These are phyloP conservation scores for Monotropa hypopitys DNA, from an alignment of 179 eudicot species.

Conservation along the genomic window DNA sequence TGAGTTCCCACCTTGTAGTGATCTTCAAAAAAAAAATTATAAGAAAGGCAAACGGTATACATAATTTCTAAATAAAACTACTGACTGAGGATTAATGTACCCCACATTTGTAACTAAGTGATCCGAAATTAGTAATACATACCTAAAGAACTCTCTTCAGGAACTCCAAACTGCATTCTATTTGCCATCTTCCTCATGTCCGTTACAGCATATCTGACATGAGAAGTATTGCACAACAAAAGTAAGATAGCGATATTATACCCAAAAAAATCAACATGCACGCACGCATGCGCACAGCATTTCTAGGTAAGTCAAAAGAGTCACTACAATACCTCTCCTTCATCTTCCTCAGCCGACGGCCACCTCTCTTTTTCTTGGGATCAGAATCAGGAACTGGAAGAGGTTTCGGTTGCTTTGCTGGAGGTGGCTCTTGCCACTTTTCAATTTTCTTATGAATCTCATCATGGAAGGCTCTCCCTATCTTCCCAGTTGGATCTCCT, in stretches of 20 bases:
- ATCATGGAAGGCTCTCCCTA: constrained; percentile 59
- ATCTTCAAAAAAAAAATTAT: background rate
- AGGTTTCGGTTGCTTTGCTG: constrained; percentile 94
- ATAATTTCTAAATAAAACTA: background rate
- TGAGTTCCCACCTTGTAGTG: background rate
- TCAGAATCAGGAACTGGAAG: constrained; percentile 98
- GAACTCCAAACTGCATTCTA: constrained; percentile 87
- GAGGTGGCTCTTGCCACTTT: constrained; percentile 98
- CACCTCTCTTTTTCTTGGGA: constrained; percentile 96
- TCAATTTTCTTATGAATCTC: constrained; percentile 85
- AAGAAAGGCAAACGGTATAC: background rate
- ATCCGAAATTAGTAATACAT: background rate
- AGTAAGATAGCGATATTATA: background rate
- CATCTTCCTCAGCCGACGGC: constrained; percentile 81
- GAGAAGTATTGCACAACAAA: background rate
- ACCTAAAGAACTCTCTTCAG: constrained; percentile 96
- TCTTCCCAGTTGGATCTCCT: constrained; percentile 72
- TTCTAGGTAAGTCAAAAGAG: background rate
- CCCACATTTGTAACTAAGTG: background rate
- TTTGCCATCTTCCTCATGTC: constrained; percentile 93
- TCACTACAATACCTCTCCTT: constrained; percentile 55
- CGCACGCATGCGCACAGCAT: too few species aligned
- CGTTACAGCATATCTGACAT: constrained; percentile 72
- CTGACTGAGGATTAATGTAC: background rate
- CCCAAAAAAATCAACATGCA: background rate